Percentiles rank a stretch among this genome's conserved stretches.
These are phyloP conservation scores for Physcomitrellopsis africana DNA, from an alignment of 225 moss, liverwort and hornwort genomes.

Conservation along the genomic window DNA sequence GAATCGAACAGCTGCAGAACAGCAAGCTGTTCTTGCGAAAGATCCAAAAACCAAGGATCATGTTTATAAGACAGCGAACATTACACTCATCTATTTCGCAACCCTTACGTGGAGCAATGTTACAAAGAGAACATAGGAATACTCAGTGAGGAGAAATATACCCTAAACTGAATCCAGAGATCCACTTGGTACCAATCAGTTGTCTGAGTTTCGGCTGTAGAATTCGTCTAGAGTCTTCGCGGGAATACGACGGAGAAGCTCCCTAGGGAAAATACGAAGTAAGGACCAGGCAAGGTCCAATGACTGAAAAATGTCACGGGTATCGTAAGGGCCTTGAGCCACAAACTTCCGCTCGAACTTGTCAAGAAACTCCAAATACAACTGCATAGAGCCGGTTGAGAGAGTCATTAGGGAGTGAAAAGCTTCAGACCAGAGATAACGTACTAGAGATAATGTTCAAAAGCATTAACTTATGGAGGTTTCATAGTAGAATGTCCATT, in stretches of 20 bases:
- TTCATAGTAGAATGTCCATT: neutral
- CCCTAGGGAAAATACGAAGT: slow-evolving; percentile 89
- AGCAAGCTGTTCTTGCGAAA: neutral
- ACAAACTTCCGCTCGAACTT: slow-evolving; percentile 95
- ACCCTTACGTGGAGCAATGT: slow-evolving; percentile 24
- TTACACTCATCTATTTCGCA: slow-evolving; percentile 25
- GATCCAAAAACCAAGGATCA: slow-evolving; percentile 22
- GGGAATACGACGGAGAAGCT: slow-evolving; percentile 93
- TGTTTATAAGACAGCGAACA: slow-evolving; percentile 24
- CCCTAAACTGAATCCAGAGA: slow-evolving; percentile 19
- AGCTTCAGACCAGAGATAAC: neutral
- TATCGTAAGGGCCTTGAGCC: slow-evolving; percentile 88
- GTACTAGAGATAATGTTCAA: neutral
- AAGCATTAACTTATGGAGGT: neutral
- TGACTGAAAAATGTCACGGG: slow-evolving; percentile 94
- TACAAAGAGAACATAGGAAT: slow-evolving; percentile 28
- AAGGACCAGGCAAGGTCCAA: slow-evolving; percentile 93
- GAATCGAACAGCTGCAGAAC: slow-evolving; percentile 19
- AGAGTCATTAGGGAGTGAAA: neutral
- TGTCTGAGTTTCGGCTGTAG: slow-evolving; percentile 80
- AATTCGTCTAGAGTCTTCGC: slow-evolving; percentile 84
- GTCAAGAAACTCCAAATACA: slow-evolving; percentile 91
- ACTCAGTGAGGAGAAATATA: slow-evolving; percentile 21
- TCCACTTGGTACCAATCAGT: slow-evolving; percentile 19
- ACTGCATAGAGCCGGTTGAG: slow-evolving; percentile 33